Base-by-base conservation (phyloP, 768 basidiomycete genomes). In the Coprinellus micaceus region DNA sequence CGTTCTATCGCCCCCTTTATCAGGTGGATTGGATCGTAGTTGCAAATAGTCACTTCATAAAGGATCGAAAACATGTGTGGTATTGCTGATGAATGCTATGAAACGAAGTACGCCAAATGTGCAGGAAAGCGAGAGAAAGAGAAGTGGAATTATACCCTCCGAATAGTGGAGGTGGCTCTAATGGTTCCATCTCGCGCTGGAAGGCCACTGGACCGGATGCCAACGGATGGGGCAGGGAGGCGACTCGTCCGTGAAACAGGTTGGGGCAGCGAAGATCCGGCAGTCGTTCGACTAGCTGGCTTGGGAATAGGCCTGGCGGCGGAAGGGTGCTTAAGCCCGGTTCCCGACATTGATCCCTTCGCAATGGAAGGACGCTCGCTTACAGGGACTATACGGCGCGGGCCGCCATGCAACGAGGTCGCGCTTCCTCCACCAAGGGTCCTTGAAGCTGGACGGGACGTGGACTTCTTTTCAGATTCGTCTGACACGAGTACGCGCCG, bases 301-400 rank as follows among this genome's bases (percentile, higher is more conserved):
- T 51, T 51, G 30, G 49, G 33, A 24, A 37, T 21, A 13, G n/a
- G 10, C 19, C 49, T 37, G 19, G 33, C 36, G 12, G 30, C n/a
- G 13, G 29, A 51, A 11, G 49, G 49, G 13, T 51, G 49, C 49
- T 24, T 51, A 19, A 9, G 13, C 5, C 29, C 3, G 22, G 26
- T 51, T n/a, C 33, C 49, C 49, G 33, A 51, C n/a, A 4, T n/a
- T 33, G 48, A 49, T 21, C 49, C 29, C 22, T 37, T 51, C 1
- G 49, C 1, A 22, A 51, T 51, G 49, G 49, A 51, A 51, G 49
- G 49, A n/a, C 49, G 29, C 30, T 33, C 62, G 64, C 29, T 51
- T 36, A 69, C 61, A 9, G 67, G 66, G 53, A 77, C 66, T n/a
- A n/a, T n/a, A 26, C 78, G 71, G 52, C 73, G 69, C 37, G 76